Evolutionary conservation across 768 basidiomycete species (phyloP).

Genomic region (Suillus occidentalis): DNA sequence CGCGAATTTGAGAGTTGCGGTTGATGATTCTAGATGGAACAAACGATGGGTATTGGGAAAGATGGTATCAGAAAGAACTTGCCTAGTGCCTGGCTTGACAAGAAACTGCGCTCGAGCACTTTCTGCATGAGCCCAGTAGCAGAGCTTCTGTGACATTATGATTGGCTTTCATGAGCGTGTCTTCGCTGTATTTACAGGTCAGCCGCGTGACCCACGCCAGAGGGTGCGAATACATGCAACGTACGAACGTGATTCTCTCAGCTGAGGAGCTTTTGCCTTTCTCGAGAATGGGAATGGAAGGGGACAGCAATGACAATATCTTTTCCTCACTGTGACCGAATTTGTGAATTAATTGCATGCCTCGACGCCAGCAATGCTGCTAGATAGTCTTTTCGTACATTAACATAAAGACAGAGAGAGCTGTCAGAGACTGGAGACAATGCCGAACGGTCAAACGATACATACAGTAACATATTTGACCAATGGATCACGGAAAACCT

Average conservation of each 20-base stretch:
- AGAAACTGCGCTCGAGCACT: slow-evolving; percentile 89
- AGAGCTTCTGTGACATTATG: slow-evolving; percentile 81
- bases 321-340: slow-evolving; percentile 55
- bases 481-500: slow-evolving; percentile 47
- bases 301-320: slow-evolving; percentile 47
- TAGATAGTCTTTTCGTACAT: too few relatives aligned
- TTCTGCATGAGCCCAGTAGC: slow-evolving; percentile 82
- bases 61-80: slow-evolving; percentile 14
- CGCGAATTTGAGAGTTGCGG: slow-evolving; percentile 71
- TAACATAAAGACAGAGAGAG: slow-evolving; percentile 25
- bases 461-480: slow-evolving; percentile 42
- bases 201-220: neutral
- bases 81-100: slow-evolving; percentile 86
- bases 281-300: slow-evolving; percentile 40
- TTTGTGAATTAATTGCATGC: slow-evolving; percentile 62
- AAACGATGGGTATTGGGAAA: neutral
- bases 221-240: neutral
- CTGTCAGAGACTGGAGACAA: neutral
- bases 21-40: slow-evolving; percentile 65
- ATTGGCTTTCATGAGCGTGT: slow-evolving; percentile 85
- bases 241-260: slow-evolving; percentile 64
- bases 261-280: slow-evolving; percentile 39
- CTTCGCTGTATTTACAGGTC: slow-evolving; percentile 53
- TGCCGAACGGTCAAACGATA: slow-evolving; percentile 11
- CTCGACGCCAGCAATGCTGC: slow-evolving; percentile 83